Percentiles rank a stretch among this genome's conserved stretches.
Conservation (phyloP, 495 filamentous ascomycete species). For the Margaritispora aquatica region DNA sequence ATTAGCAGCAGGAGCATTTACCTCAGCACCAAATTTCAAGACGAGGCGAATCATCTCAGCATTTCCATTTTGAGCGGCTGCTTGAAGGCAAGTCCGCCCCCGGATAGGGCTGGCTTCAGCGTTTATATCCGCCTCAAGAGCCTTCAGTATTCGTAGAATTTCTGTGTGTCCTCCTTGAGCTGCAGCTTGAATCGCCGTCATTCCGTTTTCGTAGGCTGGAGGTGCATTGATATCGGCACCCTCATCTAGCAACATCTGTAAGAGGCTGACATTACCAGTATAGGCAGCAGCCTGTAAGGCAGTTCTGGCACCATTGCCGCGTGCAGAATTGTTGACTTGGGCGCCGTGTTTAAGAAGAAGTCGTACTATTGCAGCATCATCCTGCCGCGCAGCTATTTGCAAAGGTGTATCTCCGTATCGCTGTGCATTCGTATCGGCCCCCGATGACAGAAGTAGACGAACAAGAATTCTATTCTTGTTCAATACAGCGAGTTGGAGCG, state of each 20-base stretch:
- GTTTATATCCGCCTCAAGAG: conserved; percentile 19
- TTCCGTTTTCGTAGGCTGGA: not conserved
- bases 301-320: conserved; percentile 2
- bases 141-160: conserved; percentile 14
- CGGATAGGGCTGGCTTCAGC: not conserved
- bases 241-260: conserved; percentile 13
- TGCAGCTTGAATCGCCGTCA: conserved; percentile 12
- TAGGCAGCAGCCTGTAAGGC: conserved; percentile 15
- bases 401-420: conserved; percentile 6
- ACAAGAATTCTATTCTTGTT: not conserved
- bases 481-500: not conserved
- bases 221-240: conserved; percentile 18
- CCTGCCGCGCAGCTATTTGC: conserved; percentile 9
- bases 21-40: conserved; percentile 1
- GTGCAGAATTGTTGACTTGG: conserved; percentile 1
- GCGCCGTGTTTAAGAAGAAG: conserved; percentile 9
- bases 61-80: not conserved
- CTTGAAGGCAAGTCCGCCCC: conserved; percentile 3
- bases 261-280: conserved; percentile 8
- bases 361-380: conserved; percentile 1
- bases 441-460: conserved; percentile 4
- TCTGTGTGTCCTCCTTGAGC: conserved; percentile 1
- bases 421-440: not conserved
- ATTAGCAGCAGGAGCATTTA: conserved; percentile 6
- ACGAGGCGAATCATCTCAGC: not conserved